Base-by-base conservation (phyloP, 1,139 yeast genomes). In the Magnusiomyces paraingens region DNA sequence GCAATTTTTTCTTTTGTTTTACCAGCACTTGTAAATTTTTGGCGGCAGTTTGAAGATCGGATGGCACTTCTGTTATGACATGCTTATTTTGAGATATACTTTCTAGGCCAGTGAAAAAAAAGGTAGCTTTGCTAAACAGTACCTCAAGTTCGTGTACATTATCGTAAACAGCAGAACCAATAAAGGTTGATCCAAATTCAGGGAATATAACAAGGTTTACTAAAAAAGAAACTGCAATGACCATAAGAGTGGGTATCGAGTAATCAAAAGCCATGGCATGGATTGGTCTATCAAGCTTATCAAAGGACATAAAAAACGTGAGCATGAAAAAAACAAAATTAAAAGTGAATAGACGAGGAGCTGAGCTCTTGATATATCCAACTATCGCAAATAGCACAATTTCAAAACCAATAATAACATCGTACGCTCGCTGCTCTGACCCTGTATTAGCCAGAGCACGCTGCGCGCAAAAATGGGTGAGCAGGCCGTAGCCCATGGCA, bases 111-210 rank as follows among this genome's bases (percentile, higher is more conserved):
- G 69, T 61, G 58, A 77, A 77, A 55, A 71, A 75, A 14, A 66
- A 65, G 3, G 74, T 68, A 0, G 79, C 63, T 3, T 68, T 64
- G 47, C 71, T 71, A 8, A 76, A 57, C 22, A 75, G 68, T 15
- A 53, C 56, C 29, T 76, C 77, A 8, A 76, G 58, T 52, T 73
- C 74, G 54, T 73, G 71, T 17, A 77, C 54, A 0, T 74, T 65
- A 26, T 69, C 70, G 1, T 74, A 63, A 6, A 75, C 69, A 1
- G 77, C 67, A 46, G 69, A 69, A 36, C 81, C 81, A 12, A 78
- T 61, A 58, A 73, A 75, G 0, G 78, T 71, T 15, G 79, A 73
- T 10, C 82, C 82, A 64, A 76, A 76, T 56, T 78, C 82, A 1
- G 82, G 82, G 57, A 75, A 77, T 12, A 78, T 56, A 1, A 66